These are phyloP conservation scores for Aspergillus arachidicola DNA, from an alignment of 2,329 filamentous ascomycete genomes.

Conservation along the genomic window DNA sequence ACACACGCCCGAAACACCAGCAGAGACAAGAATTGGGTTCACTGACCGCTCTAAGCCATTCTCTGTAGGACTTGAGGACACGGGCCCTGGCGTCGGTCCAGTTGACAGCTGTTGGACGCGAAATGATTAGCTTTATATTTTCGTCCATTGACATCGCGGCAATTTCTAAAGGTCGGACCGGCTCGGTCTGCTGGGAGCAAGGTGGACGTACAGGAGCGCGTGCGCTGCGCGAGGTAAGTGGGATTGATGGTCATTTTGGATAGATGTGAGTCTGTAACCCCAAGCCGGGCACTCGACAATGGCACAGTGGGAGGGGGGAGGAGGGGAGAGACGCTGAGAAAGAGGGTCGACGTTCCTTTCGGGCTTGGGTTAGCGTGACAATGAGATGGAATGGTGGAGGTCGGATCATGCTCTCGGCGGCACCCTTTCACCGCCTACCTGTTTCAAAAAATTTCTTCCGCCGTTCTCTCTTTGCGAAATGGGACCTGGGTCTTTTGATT, in stretches of 20 bases:
- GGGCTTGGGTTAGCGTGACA: constrained; percentile 26
- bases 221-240: constrained; percentile 83
- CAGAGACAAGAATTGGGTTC: constrained; percentile 11
- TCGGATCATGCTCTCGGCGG: constrained; percentile 4
- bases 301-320: constrained; percentile 5
- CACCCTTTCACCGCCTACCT: constrained; percentile 40
- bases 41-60: constrained; percentile 95
- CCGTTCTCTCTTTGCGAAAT: constrained; percentile 14
- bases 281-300: constrained; percentile 12
- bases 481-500: background rate
- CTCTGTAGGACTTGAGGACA: constrained; percentile 86
- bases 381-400: constrained; percentile 26
- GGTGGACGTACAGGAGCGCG: constrained; percentile 69
- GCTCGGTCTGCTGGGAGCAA: constrained; percentile 12
- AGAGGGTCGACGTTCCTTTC: constrained; percentile 27
- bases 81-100: constrained; percentile 85
- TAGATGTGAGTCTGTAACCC: background rate
- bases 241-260: constrained; percentile 82
- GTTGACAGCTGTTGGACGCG: constrained; percentile 68
- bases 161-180: constrained; percentile 29
- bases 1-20: background rate
- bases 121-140: constrained; percentile 28
- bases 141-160: constrained; percentile 23
- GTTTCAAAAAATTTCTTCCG: constrained; percentile 38
- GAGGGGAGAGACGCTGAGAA: constrained; percentile 8